Percentiles rank a stretch among this genome's conserved stretches.
phyloP scores from a whole-genome alignment of 2,329 filamentous ascomycete genomes.

The Talaromyces sp. region DNA sequence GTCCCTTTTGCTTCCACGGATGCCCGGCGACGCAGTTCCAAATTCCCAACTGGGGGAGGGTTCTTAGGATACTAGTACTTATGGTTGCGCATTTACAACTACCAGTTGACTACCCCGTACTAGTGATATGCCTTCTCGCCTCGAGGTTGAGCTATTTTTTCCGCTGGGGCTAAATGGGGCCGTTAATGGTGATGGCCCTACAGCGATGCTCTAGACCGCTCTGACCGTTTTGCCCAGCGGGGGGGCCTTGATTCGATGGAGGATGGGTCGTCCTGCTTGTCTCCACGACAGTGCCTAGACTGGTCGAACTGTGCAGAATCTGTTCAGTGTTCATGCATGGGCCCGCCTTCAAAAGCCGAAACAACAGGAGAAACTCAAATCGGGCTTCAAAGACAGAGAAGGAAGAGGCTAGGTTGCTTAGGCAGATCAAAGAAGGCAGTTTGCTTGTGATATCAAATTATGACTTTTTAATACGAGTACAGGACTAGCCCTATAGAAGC shows the following conservation, averaged over 20 bases:
- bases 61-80: background rate
- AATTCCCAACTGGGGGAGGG: background rate
- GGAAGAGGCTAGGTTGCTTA: background rate
- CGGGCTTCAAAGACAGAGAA: background rate
- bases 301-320: background rate
- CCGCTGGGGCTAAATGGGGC: background rate
- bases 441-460: background rate
- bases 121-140: background rate
- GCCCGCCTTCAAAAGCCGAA: background rate
- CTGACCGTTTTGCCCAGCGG: background rate
- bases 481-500: background rate
- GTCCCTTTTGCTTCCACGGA: background rate
- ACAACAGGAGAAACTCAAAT: background rate
- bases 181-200: background rate
- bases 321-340: background rate
- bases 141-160: background rate
- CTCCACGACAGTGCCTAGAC: background rate
- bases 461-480: background rate
- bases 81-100: background rate
- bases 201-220: background rate
- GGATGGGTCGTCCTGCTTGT: background rate
- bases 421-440: background rate
- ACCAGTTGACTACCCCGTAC: too few relatives aligned
- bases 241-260: background rate
- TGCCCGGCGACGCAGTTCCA: background rate